Percentiles rank a stretch among this genome's conserved stretches.
Evolutionary conservation across 176 grass and related monocot genomes (phyloP).

Genomic region (Avena sativa): DNA sequence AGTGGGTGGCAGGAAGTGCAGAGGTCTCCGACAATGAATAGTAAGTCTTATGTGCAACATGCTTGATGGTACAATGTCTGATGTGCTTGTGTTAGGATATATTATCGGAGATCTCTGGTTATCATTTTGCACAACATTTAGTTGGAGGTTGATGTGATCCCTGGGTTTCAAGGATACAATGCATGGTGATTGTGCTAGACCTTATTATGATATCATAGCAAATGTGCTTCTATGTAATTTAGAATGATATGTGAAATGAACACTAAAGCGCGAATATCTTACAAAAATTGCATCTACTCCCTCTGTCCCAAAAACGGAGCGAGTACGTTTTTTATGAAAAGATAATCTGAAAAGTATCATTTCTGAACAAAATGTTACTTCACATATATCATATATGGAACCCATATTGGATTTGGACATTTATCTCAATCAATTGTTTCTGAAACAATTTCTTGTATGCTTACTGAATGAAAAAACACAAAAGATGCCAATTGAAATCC

Average conservation of each 20-base stretch:
- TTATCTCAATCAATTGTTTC: background rate
- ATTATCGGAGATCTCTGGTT: background rate
- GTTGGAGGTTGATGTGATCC: background rate
- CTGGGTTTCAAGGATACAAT: conserved; percentile 9
- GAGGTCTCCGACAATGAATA: conserved; percentile 64
- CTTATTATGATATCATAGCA: background rate
- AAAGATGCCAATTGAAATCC: background rate
- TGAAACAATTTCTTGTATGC: background rate
- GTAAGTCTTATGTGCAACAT: conserved; percentile 50
- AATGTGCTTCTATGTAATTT: background rate
- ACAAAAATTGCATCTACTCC: background rate
- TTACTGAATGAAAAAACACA: background rate
- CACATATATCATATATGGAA: background rate
- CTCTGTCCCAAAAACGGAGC: background rate
- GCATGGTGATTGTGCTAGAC: background rate
- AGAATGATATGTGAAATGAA: conserved; percentile 5
- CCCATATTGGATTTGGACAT: background rate
- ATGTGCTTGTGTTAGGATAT: conserved; percentile 24
- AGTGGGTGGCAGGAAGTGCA: conserved; percentile 79
- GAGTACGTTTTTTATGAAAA: background rate
- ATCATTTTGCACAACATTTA: background rate
- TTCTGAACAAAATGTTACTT: background rate
- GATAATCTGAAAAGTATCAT: background rate
- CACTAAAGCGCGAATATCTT: background rate
- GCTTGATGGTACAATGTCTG: conserved; percentile 17